These are phyloP conservation scores for Beauveria australis DNA, from an alignment of 2,329 filamentous ascomycete genomes.

Conservation along the genomic window DNA sequence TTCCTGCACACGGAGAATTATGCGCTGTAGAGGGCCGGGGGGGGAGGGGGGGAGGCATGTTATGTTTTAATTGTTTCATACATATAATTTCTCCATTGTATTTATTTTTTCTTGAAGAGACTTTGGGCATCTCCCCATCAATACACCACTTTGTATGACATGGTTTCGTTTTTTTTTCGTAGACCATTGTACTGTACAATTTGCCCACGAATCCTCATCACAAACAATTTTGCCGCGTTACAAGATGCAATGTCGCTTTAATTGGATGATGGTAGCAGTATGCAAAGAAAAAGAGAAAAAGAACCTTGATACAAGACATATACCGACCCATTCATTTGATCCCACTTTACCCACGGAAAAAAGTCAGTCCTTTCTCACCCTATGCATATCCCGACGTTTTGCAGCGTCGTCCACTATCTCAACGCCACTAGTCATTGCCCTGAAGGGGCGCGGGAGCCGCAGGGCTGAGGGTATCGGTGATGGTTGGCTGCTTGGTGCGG, in stretches of 20 bases:
- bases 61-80: too few species aligned
- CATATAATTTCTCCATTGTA: too few species aligned
- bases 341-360: not conserved
- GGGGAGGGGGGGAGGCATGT: too few species aligned
- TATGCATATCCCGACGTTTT: not conserved
- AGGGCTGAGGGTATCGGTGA: not conserved
- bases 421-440: not conserved
- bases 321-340: not conserved
- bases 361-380: not conserved
- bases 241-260: slow-evolving; percentile 6
- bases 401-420: not conserved
- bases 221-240: too few species aligned
- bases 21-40: slow-evolving; percentile 58
- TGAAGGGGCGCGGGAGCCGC: not conserved
- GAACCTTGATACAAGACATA: slow-evolving; percentile 4
- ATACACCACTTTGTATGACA: too few species aligned
- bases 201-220: too few species aligned
- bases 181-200: too few species aligned
- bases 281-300: not conserved
- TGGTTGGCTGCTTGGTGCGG: slow-evolving; percentile 39
- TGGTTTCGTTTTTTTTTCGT: too few species aligned
- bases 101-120: too few species aligned
- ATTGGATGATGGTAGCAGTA: not conserved
- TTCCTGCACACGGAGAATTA: slow-evolving; percentile 96
- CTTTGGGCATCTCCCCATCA: too few species aligned